These are phyloP conservation scores for Perkinsus marinus DNA, from an alignment of 169 alveolate species.

Conservation along the genomic window DNA sequence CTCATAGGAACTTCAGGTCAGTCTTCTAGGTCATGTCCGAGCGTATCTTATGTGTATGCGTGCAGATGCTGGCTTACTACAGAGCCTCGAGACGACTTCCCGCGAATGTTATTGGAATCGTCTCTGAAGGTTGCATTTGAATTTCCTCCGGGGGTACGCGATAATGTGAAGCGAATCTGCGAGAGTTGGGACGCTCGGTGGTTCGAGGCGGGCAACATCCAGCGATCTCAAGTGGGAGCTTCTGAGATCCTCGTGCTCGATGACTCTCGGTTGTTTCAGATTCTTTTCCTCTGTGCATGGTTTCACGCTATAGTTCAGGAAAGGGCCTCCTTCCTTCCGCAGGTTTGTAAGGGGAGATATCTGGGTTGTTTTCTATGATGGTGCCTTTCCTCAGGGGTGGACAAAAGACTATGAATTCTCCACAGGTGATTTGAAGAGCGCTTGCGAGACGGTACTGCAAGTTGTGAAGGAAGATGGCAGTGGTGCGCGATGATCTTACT, in stretches of 20 bases:
- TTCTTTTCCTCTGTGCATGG: constrained; percentile 69
- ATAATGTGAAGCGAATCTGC: constrained; percentile 66
- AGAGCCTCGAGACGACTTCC: constrained; percentile 76
- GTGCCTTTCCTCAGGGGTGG: constrained; percentile 52
- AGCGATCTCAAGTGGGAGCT: constrained; percentile 5
- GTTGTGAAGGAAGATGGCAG: constrained; percentile 17
- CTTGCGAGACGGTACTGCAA: constrained; percentile 55
- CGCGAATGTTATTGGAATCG: constrained; percentile 67
- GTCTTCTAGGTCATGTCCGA: not conserved
- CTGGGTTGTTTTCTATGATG: not conserved
- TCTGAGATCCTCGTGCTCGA: not conserved
- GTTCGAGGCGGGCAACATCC: constrained; percentile 18
- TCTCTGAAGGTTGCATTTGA: constrained; percentile 71
- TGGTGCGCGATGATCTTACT: not conserved
- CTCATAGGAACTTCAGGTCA: constrained; percentile 56
- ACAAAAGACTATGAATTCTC: constrained; percentile 79
- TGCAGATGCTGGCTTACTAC: constrained; percentile 66
- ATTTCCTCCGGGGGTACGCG: constrained; percentile 83
- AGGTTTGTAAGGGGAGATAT: constrained; percentile 2
- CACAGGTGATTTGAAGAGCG: constrained; percentile 70
- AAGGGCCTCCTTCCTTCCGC: constrained; percentile 76
- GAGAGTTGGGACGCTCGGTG: constrained; percentile 48
- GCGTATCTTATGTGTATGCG: not conserved
- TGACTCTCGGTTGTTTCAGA: no score
- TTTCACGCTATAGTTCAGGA: constrained; percentile 77